phyloP scores from a whole-genome alignment of 2,329 filamentous ascomycete genomes.

The Geosmithia morbida region DNA sequence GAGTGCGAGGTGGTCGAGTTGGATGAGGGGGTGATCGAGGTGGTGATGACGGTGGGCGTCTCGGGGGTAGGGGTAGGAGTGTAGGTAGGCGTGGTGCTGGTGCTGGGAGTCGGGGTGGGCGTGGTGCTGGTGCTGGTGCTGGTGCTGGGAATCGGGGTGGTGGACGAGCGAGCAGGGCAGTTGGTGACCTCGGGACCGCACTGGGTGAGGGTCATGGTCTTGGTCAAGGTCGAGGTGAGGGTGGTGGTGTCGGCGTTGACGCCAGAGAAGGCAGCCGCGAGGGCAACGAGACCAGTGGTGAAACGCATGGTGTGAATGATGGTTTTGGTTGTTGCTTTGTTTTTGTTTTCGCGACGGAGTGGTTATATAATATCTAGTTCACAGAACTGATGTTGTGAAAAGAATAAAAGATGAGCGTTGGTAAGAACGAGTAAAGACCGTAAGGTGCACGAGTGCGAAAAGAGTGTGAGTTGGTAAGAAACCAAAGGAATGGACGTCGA shows the following conservation, averaged over 20 bases:
- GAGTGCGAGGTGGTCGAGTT: conserved; percentile 7
- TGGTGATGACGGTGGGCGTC: conserved; percentile 16
- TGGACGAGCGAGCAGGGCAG: conserved; percentile 25
- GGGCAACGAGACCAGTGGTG: conserved; percentile 22
- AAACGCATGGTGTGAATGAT: too few relatives aligned
- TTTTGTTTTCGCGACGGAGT: not conserved
- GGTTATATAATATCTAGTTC: not conserved
- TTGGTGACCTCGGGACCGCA: conserved; percentile 27
- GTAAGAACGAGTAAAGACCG: too few relatives aligned
- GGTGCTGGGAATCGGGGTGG: too few relatives aligned
- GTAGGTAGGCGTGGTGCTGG: conserved; percentile 7
- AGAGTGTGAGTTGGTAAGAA: not conserved
- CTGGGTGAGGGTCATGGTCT: conserved; percentile 29
- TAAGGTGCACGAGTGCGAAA: not conserved
- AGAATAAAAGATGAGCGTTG: not conserved
- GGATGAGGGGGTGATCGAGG: conserved; percentile 17
- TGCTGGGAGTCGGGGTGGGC: too few relatives aligned
- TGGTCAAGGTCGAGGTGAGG: conserved; percentile 27
- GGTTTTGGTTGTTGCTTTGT: conserved; percentile 15
- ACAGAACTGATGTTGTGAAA: not conserved
- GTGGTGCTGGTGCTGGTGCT: too few relatives aligned
- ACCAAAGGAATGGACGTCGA: not conserved
- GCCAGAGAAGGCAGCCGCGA: conserved; percentile 22
- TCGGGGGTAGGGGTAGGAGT: conserved; percentile 2
- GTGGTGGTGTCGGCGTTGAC: conserved; percentile 24